Evolutionary conservation across 2,329 filamentous ascomycete genomes (phyloP).

Genomic region (Clonostachys solani): DNA sequence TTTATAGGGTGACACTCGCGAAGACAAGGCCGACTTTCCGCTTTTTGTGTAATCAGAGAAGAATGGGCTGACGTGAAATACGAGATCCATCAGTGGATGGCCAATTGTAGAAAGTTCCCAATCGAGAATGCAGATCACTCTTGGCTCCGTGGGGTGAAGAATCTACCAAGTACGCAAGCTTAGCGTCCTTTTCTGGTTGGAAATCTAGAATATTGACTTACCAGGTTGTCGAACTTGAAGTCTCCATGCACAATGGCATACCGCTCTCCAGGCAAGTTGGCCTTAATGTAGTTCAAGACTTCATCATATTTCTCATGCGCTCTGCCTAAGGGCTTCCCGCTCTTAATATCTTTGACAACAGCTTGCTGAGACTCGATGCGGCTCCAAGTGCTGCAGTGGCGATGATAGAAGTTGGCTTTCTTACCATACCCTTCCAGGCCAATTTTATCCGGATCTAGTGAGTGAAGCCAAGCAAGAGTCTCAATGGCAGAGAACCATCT

Average conservation of each 20-base stretch:
- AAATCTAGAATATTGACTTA: not conserved
- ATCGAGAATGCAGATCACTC: slow-evolving; percentile 83
- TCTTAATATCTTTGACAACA: slow-evolving; percentile 63
- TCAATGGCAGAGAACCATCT: slow-evolving; percentile 10
- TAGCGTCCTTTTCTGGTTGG: no score
- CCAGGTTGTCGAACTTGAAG: slow-evolving; percentile 79
- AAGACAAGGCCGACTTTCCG: no score
- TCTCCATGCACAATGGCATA: slow-evolving; percentile 78
- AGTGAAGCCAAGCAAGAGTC: slow-evolving; percentile 79
- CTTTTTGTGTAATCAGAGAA: no score
- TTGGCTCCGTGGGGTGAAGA: slow-evolving; percentile 75
- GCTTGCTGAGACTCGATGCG: slow-evolving; percentile 70
- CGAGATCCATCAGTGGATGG: slow-evolving; percentile 76
- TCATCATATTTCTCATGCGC: slow-evolving; percentile 70
- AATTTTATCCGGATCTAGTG: slow-evolving; percentile 57
- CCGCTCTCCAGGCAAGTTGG: slow-evolving; percentile 61
- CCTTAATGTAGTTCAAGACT: slow-evolving; percentile 70
- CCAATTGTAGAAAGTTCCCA: slow-evolving; percentile 95
- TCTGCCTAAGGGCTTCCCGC: slow-evolving; percentile 64
- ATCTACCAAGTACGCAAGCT: slow-evolving; percentile 18
- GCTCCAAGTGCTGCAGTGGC: slow-evolving; percentile 77
- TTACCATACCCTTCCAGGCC: slow-evolving; percentile 67
- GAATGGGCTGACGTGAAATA: no score
- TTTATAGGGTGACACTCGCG: no score
- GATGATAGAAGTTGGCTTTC: slow-evolving; percentile 68